Base-by-base conservation (phyloP, 2,329 filamentous ascomycete genomes). In the Penicillium sp. region DNA sequence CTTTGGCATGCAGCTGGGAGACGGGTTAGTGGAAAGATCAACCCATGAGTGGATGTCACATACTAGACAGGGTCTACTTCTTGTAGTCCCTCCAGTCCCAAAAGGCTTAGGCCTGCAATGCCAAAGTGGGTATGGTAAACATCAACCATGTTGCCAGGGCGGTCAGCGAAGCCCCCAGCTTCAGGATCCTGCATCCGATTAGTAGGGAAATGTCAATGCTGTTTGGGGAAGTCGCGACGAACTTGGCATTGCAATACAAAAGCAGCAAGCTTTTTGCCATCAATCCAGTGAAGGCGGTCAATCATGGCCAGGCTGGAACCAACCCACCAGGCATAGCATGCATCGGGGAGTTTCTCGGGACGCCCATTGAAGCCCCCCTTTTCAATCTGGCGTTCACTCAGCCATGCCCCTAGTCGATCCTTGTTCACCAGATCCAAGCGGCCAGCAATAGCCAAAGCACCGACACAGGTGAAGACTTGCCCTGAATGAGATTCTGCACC, bases 261-360 rank as follows among this genome's bases (percentile, higher is more conserved):
- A 24, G 77, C 75, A 53, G 87, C 84, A 68, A 99, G 83, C 71
- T 91, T 90, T 58, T 88, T 82, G 51, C 87, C 85, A 78, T 99
- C 91, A 72, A 99, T 96, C 95, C 95, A 99, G 74, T 97, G 91
- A 54, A 92, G 83, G 56, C 89, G 88, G 55, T 85, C 87, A 66
- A 99, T 90, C 83, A 98, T 97, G 47, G 90, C 89, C 66, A 99
- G 79, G 73, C 93, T 96, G 72, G 91, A 94, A 71, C 94, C 80
- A 46, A 98, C 95, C 95, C 95, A 99, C 95, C 95, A 99, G 74
- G 92, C 96, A 78, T 99, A 99, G 79, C 95, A 99, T 14, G 96
- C 94, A 74, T 99, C 95, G 73, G 96, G 94, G 62, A 90, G 80
- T 81, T 99, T 99, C 78, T 98, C 95, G 0, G 95, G 95, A 50